Evolutionary conservation across 164 flowering plant species (phyloP), one percentile per base, ranked within the genome.

Genomic region (Vitis rotundifolia): DNA sequence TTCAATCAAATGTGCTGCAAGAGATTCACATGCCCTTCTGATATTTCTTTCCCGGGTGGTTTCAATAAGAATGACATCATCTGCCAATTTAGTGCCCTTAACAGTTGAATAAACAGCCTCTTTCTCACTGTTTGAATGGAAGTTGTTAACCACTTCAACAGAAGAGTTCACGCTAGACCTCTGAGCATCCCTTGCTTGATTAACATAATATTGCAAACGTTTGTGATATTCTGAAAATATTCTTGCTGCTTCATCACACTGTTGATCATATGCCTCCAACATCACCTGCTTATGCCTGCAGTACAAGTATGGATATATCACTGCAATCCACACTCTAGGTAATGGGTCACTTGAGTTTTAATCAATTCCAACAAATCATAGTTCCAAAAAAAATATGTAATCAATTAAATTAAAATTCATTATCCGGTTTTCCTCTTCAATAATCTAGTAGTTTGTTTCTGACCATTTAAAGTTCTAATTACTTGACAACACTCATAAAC

Each of bases 161-260:
- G 87, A 69, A 52, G 80, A 67, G 59, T 84, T 84, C 65, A 66
- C 64, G 57, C 82, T 81, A 0, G 86, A 85, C 75, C 90, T 84
- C 73, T 86, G 91, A 60, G 90, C 86, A 81, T 93, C 95, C 80
- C 93, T 86, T 47, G 94, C 99, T 86, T 87, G 97, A 78, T 81
- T 86, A 49, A 93, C 93, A 86, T 88, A 91, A 64, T 80, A 66
- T 62, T 82, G 81, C 11, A 96, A 85, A 26, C 94, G 92, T 70
- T 85, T 96, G 67, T 93, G 99, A 76, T 93, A 93, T 78, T 96
- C 97, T 5, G 89, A 83, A 86, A 93, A 93, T 79, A 96, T 96
- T 77, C 84, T 91, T n/a, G 92, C 89, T 54, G 97, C 94, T 76
- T 96, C 99, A 70, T 90, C 97, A 80, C 97, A 89, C 72, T 96